A percentile compares a stretch with the other conserved stretches of the same genome.
These are phyloP conservation scores for Russula brevipes DNA, from an alignment of 768 basidiomycete genomes.

Conservation along the genomic window DNA sequence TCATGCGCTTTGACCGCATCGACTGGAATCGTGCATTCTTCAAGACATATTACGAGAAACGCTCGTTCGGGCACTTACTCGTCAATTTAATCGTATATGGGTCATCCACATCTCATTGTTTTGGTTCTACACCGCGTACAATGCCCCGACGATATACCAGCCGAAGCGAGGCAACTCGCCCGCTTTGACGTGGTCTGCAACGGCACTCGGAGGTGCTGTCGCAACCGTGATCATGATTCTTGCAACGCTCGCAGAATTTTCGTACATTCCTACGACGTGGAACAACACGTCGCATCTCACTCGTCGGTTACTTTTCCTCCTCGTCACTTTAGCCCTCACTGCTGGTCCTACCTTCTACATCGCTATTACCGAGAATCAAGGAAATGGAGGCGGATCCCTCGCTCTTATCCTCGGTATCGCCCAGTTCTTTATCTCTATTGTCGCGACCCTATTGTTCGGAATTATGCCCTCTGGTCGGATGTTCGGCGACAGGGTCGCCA, in stretches of 20 bases:
- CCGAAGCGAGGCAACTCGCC: constrained; percentile 49
- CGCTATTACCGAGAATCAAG: constrained; percentile 66
- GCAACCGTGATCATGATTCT: constrained; percentile 95
- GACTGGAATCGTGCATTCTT: constrained; percentile 97
- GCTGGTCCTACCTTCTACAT: constrained; percentile 94
- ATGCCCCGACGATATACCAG: constrained; percentile 78
- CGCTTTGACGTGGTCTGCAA: constrained; percentile 89
- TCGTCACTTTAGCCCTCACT: constrained; percentile 86
- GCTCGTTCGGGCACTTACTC: constrained; percentile 91
- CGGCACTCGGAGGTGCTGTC: constrained; percentile 91
- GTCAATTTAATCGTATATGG: constrained; percentile 99
- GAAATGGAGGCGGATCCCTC: constrained; percentile 55
- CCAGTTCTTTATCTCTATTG: constrained; percentile 90
- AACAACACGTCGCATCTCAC: constrained; percentile 96
- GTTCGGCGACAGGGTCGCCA: constrained; percentile 97
- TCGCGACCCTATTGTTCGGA: constrained; percentile 81
- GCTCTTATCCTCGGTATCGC: constrained; percentile 92
- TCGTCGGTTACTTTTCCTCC: constrained; percentile 82
- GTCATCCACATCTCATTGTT: constrained; percentile 93
- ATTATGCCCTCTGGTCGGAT: constrained; percentile 94
- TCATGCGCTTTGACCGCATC: constrained; percentile 94
- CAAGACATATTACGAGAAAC: constrained; percentile 98
- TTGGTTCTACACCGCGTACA: constrained; percentile 95
- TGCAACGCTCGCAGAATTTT: constrained; percentile 92
- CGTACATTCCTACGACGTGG: constrained; percentile 98